These are phyloP conservation scores for Gillenia trifoliata DNA, from an alignment of 306 rosid species.

Conservation along the genomic window DNA sequence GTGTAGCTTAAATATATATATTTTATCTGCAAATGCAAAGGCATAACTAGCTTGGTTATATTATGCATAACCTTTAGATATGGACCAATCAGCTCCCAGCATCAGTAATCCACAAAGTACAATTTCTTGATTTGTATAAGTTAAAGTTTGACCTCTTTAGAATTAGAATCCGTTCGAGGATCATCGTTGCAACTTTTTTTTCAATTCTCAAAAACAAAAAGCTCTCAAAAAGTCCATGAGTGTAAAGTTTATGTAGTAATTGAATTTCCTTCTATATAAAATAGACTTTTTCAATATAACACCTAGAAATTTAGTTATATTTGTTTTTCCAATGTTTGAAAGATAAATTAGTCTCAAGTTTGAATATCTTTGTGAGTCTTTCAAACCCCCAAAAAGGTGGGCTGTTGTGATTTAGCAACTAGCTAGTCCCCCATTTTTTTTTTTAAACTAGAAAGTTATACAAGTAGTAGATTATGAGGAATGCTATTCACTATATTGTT, in stretches of 20 bases:
- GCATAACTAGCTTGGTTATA: background rate
- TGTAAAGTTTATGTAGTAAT: background rate
- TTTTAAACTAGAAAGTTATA: too few species aligned
- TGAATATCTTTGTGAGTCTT: too few species aligned
- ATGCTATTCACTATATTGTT: background rate
- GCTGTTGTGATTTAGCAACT: too few species aligned
- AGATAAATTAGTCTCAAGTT: too few species aligned
- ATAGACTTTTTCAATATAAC: too few species aligned
- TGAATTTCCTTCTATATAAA: too few species aligned
- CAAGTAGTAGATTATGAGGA: too few species aligned
- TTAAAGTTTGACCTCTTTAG: background rate
- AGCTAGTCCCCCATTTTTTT: too few species aligned
- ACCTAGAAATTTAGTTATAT: background rate
- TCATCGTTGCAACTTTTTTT: background rate
- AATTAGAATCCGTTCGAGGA: background rate
- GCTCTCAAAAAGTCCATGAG: background rate
- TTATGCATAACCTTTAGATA: background rate
- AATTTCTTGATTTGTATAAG: background rate
- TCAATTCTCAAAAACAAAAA: too few species aligned
- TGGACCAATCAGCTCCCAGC: background rate
- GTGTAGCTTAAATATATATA: background rate
- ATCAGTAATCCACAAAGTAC: background rate
- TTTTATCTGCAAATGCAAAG: background rate
- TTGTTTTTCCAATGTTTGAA: background rate
- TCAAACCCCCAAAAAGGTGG: too few species aligned